Percentiles rank a stretch among this genome's conserved stretches.
These are phyloP conservation scores for Sphaceloma murrayae DNA, from an alignment of 2,329 filamentous ascomycete genomes.

Conservation along the genomic window DNA sequence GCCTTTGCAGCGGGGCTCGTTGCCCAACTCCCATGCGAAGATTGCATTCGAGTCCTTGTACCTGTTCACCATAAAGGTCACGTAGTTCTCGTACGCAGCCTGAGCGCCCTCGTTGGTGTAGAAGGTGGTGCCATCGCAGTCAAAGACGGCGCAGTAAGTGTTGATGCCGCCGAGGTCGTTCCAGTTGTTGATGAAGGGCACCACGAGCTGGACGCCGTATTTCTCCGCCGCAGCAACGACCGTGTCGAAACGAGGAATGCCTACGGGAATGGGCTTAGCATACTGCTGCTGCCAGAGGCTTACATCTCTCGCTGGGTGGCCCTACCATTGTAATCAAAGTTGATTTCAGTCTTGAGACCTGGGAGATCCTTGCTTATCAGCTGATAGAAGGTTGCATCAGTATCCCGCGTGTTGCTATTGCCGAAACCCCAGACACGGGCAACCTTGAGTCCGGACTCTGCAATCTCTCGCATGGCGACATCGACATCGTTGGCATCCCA, in stretches of 20 bases:
- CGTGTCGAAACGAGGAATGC: slow-evolving; percentile 55
- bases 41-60: slow-evolving; percentile 51
- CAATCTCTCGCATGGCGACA: slow-evolving; percentile 27
- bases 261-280: no score
- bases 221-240: slow-evolving; percentile 52
- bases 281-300: no score
- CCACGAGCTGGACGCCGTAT: slow-evolving; percentile 53
- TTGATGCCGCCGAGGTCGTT: slow-evolving; percentile 56
- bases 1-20: slow-evolving; percentile 55
- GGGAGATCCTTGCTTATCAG: slow-evolving; percentile 41
- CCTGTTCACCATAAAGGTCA: slow-evolving; percentile 49
- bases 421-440: slow-evolving; percentile 56
- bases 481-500: slow-evolving; percentile 48
- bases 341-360: slow-evolving; percentile 53
- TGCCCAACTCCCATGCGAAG: slow-evolving; percentile 59
- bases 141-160: slow-evolving; percentile 48
- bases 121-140: slow-evolving; percentile 43
- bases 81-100: slow-evolving; percentile 52
- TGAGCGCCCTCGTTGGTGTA: slow-evolving; percentile 43
- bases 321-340: no score
- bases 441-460: slow-evolving; percentile 40
- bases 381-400: slow-evolving; percentile 37
- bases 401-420: slow-evolving; percentile 39
- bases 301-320: no score
- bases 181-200: slow-evolving; percentile 62